These are phyloP conservation scores for Mucor racemosus DNA, from an alignment of 371 early-diverging fungal genomes.

Conservation along the genomic window DNA sequence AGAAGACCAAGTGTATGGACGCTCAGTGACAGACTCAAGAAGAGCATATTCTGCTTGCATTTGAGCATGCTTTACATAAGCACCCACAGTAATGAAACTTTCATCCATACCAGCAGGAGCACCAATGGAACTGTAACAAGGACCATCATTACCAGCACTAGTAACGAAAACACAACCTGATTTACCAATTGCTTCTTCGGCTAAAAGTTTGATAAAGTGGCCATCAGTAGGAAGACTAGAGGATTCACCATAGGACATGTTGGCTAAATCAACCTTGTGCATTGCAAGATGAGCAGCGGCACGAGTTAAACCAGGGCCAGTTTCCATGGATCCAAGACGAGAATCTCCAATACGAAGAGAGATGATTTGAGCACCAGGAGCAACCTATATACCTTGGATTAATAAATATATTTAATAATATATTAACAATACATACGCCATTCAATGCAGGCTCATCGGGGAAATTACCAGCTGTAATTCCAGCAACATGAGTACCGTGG, in stretches of 20 bases:
- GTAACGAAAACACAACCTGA: constrained; percentile 86
- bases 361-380: constrained; percentile 91
- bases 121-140: constrained; percentile 85
- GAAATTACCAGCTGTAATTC: constrained; percentile 81
- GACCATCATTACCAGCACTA: constrained; percentile 94
- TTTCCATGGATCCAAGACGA: constrained; percentile 86
- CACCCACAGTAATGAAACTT: constrained; percentile 89
- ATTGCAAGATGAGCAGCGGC: constrained; percentile 80
- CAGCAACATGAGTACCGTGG: constrained; percentile 96
- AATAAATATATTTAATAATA: background rate
- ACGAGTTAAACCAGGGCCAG: constrained; percentile 84
- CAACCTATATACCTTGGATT: constrained; percentile 56
- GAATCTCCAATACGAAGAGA: constrained; percentile 94
- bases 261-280: constrained; percentile 88
- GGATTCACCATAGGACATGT: constrained; percentile 95
- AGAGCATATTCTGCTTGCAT: constrained; percentile 89
- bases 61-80: constrained; percentile 86
- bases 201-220: constrained; percentile 79
- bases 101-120: constrained; percentile 84
- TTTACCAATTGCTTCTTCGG: constrained; percentile 83
- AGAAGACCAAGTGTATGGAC: constrained; percentile 89
- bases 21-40: constrained; percentile 75
- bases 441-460: constrained; percentile 85
- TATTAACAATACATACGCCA: constrained; percentile 62
- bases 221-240: constrained; percentile 74